Conservation (phyloP, 2,329 filamentous ascomycete genomes). For the Aspergillus niger region DNA sequence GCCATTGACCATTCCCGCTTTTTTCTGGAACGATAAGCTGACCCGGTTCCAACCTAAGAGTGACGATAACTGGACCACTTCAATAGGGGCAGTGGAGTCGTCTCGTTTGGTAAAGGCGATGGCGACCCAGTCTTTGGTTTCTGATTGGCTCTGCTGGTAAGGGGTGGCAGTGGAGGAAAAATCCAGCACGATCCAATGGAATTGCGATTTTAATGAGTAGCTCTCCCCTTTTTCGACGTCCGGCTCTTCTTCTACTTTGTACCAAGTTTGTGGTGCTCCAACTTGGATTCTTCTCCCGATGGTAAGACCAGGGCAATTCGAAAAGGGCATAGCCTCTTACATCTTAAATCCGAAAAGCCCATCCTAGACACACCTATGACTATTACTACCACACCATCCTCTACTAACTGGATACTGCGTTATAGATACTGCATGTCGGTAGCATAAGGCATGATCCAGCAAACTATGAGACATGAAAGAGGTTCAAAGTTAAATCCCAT, state of each 20-base stretch:
- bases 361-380: too few relatives aligned
- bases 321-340: too few relatives aligned
- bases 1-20: conserved; percentile 1
- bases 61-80: conserved; percentile 3
- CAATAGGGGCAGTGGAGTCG: conserved; percentile 19
- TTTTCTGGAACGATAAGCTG: conserved; percentile 22
- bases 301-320: too few relatives aligned
- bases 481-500: neutral
- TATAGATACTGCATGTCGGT: neutral
- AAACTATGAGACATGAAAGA: neutral
- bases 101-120: conserved; percentile 10
- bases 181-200: conserved; percentile 12
- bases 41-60: neutral
- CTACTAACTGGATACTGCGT: too few relatives aligned
- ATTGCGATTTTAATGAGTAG: neutral
- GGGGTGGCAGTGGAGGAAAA: conserved; percentile 9
- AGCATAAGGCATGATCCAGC: neutral
- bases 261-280: too few relatives aligned
- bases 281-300: too few relatives aligned
- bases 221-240: conserved; percentile 18
- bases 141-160: conserved; percentile 10
- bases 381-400: too few relatives aligned
- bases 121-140: neutral
- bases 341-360: too few relatives aligned
- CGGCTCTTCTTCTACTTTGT: neutral